Conservation (phyloP, 495 filamentous ascomycete genomes). For the Penicillium subrubescens region DNA sequence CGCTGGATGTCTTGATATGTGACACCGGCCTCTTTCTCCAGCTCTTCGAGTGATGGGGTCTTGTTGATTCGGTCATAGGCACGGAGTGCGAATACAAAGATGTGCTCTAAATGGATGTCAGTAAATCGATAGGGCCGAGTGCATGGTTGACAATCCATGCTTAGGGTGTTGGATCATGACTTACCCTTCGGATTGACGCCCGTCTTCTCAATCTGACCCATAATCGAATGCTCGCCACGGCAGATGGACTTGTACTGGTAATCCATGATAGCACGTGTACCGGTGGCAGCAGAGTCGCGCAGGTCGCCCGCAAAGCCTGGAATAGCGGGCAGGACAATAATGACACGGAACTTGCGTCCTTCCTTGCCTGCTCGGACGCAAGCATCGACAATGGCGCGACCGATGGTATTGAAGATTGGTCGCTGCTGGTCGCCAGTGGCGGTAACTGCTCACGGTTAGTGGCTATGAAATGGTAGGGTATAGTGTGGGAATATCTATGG, state of each 20-base stretch:
- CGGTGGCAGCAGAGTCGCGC: constrained; percentile 74
- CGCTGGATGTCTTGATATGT: constrained; percentile 83
- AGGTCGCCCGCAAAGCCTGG: constrained; percentile 95
- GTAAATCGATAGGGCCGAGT: not conserved
- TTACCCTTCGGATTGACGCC: constrained; percentile 71
- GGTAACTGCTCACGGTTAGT: constrained; percentile 56
- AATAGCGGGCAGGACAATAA: constrained; percentile 85
- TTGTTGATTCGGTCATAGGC: constrained; percentile 90
- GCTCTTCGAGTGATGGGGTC: constrained; percentile 64
- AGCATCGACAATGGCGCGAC: constrained; percentile 86
- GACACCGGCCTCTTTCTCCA: constrained; percentile 78
- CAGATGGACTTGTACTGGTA: constrained; percentile 97
- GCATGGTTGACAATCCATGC: not conserved
- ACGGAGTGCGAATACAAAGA: constrained; percentile 90
- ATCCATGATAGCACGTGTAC: constrained; percentile 95
- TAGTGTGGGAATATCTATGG: not conserved
- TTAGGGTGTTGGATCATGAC: not conserved
- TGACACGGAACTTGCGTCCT: constrained; percentile 85
- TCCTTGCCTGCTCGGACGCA: constrained; percentile 80
- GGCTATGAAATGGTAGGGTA: constrained; percentile 15
- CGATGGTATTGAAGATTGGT: constrained; percentile 86
- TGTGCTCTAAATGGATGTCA: constrained; percentile 51
- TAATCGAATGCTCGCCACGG: constrained; percentile 88
- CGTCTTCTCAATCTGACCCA: constrained; percentile 71
- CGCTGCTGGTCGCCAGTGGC: constrained; percentile 85